phyloP scores from a whole-genome alignment of 345 rosid species.

The Hypericum androsaemum region DNA sequence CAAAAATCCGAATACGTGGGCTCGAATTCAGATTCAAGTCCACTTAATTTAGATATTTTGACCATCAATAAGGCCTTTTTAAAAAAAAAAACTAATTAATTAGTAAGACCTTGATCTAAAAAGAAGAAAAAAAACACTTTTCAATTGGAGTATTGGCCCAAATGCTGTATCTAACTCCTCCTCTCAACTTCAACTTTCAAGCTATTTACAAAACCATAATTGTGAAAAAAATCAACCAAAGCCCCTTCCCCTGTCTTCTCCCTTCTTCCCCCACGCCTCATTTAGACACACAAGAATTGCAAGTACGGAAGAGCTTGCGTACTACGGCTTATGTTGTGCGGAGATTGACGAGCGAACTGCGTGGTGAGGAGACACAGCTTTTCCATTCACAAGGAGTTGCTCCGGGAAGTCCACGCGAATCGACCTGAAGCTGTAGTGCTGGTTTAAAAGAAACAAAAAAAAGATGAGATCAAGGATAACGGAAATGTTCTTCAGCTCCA shows the following conservation, averaged over 20 bases:
- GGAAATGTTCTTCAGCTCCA: neutral
- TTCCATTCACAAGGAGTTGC: slow-evolving; percentile 58
- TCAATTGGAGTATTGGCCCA: too few species aligned
- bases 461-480: neutral
- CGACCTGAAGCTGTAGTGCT: slow-evolving; percentile 45
- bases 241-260: neutral
- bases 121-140: too few species aligned
- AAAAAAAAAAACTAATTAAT: too few species aligned
- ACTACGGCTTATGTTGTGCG: slow-evolving; percentile 64
- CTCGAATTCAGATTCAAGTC: too few species aligned
- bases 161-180: too few species aligned
- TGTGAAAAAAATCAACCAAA: too few species aligned
- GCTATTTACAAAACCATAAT: too few species aligned
- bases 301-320: slow-evolving; percentile 1
- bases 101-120: too few species aligned
- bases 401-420: slow-evolving; percentile 58
- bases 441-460: slow-evolving; percentile 10
- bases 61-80: too few species aligned
- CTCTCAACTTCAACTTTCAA: too few species aligned
- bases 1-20: too few species aligned
- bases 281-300: slow-evolving; percentile 2
- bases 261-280: neutral
- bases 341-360: slow-evolving; percentile 32
- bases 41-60: too few species aligned
- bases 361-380: slow-evolving; percentile 27